Percentiles rank a stretch among this genome's conserved stretches.
phyloP scores from a whole-genome alignment of 2,329 filamentous ascomycete species.

The Macrophomina pseudophaseolina region DNA sequence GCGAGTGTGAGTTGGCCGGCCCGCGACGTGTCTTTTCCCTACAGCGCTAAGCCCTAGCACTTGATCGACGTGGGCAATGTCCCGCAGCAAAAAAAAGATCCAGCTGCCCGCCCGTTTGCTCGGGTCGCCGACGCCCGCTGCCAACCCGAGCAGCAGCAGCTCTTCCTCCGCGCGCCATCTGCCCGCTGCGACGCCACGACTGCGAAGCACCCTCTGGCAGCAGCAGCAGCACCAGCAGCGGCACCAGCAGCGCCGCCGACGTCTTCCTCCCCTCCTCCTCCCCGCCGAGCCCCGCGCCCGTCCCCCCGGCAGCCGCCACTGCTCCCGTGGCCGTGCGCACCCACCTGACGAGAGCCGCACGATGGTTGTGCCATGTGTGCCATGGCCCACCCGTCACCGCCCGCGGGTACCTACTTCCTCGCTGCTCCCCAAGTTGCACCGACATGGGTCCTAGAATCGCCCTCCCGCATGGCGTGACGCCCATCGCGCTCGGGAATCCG shows the following conservation, averaged over 20 bases:
- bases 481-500: constrained; percentile 14
- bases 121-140: background rate
- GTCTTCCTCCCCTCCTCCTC: background rate
- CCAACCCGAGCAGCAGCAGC: background rate
- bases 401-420: constrained; percentile 15
- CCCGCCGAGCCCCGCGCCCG: no score
- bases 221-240: background rate
- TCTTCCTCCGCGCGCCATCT: constrained; percentile 3
- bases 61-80: constrained; percentile 17
- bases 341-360: constrained; percentile 8
- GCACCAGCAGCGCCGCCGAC: background rate
- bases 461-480: constrained; percentile 13
- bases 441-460: background rate
- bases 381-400: constrained; percentile 7
- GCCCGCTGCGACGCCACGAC: background rate
- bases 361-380: background rate
- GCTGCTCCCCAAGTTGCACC: constrained; percentile 10
- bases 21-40: constrained; percentile 23
- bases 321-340: background rate
- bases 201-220: background rate
- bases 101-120: constrained; percentile 14
- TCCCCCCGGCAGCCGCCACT: no score
- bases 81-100: constrained; percentile 18
- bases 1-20: constrained; percentile 25
- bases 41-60: constrained; percentile 20